A percentile compares a stretch with the other conserved stretches of the same genome.
phyloP scores from a whole-genome alignment of 306 rosid species.

The Ziziphus jujuba region DNA sequence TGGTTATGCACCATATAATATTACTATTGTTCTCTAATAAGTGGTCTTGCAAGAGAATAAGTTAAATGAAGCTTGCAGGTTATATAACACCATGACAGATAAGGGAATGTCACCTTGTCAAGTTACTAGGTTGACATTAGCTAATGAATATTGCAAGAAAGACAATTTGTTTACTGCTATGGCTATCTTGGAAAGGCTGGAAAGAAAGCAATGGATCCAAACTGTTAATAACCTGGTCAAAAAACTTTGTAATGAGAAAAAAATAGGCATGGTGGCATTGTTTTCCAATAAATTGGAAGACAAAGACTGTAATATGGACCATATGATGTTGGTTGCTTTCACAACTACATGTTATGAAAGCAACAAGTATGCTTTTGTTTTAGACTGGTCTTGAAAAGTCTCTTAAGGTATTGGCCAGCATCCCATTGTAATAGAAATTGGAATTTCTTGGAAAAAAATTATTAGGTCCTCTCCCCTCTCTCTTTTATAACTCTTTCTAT shows the following conservation, averaged over 20 bases:
- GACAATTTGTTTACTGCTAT: constrained; percentile 69
- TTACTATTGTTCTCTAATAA: constrained; percentile 78
- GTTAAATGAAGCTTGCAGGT: constrained; percentile 61
- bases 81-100: constrained; percentile 66
- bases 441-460: too few species aligned
- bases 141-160: constrained; percentile 72
- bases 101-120: constrained; percentile 82
- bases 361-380: constrained; percentile 78
- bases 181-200: constrained; percentile 64
- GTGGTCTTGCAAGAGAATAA: constrained; percentile 76
- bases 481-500: too few species aligned
- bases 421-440: too few species aligned
- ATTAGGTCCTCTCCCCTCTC: too few species aligned
- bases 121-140: constrained; percentile 80
- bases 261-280: constrained; percentile 84
- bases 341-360: constrained; percentile 76
- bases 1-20: constrained; percentile 64
- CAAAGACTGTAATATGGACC: constrained; percentile 56
- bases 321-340: constrained; percentile 73
- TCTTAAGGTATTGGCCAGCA: constrained; percentile 5
- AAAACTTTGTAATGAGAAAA: constrained; percentile 73
- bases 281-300: constrained; percentile 74
- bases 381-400: constrained; percentile 64
- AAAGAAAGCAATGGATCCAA: constrained; percentile 66
- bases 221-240: constrained; percentile 67